Conservation (phyloP, 164 flowering plant species). For the Pachysandra terminalis region DNA sequence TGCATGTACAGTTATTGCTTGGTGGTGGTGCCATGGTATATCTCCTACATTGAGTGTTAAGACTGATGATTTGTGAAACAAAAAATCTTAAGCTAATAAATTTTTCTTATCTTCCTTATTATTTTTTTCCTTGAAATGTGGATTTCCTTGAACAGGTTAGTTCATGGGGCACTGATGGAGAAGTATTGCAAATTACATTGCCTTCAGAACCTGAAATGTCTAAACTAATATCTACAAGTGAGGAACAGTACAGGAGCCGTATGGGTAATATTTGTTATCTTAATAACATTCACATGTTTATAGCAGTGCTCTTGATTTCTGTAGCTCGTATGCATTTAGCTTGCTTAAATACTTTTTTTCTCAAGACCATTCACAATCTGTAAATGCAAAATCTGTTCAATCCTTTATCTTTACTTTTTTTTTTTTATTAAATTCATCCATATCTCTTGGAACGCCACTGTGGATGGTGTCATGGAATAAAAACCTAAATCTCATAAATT, state of each 20-base stretch:
- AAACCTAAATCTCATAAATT: too few relatives aligned
- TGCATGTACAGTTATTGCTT: conserved; percentile 71
- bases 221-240: conserved; percentile 35
- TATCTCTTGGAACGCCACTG: too few relatives aligned
- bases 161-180: conserved; percentile 85
- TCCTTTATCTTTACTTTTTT: too few relatives aligned
- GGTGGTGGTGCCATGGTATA: conserved; percentile 81
- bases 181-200: conserved; percentile 51
- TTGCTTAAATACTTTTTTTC: too few relatives aligned
- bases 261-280: conserved; percentile 39
- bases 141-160: conserved; percentile 50
- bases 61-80: background rate
- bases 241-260: conserved; percentile 44
- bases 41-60: background rate
- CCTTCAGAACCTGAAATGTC: conserved; percentile 65
- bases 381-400: background rate
- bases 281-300: too few relatives aligned
- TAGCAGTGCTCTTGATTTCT: too few relatives aligned
- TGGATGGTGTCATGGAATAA: too few relatives aligned
- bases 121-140: background rate
- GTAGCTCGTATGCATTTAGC: too few relatives aligned
- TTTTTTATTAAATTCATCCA: too few relatives aligned
- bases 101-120: background rate
- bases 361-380: background rate
- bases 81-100: background rate